These are phyloP conservation scores for Daldinia grandis DNA, from an alignment of 495 filamentous ascomycete genomes.

Conservation along the genomic window DNA sequence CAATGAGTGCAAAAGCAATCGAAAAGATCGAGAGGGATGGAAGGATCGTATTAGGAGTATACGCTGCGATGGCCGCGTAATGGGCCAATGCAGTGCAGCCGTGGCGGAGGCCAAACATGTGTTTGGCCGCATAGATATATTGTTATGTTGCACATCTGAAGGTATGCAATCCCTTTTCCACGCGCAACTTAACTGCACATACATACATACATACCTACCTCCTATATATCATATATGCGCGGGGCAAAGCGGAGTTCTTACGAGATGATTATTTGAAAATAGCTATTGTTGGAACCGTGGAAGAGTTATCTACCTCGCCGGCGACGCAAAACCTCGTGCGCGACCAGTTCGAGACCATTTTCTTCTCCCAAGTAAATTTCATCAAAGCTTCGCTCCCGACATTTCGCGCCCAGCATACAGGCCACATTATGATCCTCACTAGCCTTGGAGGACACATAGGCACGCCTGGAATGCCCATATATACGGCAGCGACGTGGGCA, in stretches of 20 bases:
- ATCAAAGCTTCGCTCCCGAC: conserved; percentile 88
- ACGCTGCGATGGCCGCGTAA: conserved; percentile 63
- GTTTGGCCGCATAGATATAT: conserved; percentile 88
- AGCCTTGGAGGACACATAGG: conserved; percentile 93
- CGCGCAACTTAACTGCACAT: conserved; percentile 3
- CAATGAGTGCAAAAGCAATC: conserved; percentile 64
- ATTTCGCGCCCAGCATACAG: conserved; percentile 78
- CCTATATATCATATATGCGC: too few relatives aligned
- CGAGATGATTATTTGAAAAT: conserved; percentile 24
- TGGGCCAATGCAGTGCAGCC: conserved; percentile 76
- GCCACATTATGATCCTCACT: conserved; percentile 89
- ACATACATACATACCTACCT: background rate
- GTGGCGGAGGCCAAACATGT: conserved; percentile 83
- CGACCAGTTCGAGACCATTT: conserved; percentile 92
- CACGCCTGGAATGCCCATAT: conserved; percentile 89
- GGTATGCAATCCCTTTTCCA: conserved; percentile 55
- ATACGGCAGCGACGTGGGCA: conserved; percentile 92
- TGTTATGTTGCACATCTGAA: conserved; percentile 88
- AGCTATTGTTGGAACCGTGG: conserved; percentile 90
- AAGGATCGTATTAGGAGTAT: conserved; percentile 65
- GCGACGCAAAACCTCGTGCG: conserved; percentile 80
- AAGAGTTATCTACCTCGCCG: conserved; percentile 81
- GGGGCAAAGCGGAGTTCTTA: conserved; percentile 27
- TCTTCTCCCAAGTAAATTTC: conserved; percentile 94
- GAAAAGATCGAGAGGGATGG: conserved; percentile 65